These are phyloP conservation scores for Tricholoma saponaceum DNA, from an alignment of 768 basidiomycete genomes.

Conservation along the genomic window DNA sequence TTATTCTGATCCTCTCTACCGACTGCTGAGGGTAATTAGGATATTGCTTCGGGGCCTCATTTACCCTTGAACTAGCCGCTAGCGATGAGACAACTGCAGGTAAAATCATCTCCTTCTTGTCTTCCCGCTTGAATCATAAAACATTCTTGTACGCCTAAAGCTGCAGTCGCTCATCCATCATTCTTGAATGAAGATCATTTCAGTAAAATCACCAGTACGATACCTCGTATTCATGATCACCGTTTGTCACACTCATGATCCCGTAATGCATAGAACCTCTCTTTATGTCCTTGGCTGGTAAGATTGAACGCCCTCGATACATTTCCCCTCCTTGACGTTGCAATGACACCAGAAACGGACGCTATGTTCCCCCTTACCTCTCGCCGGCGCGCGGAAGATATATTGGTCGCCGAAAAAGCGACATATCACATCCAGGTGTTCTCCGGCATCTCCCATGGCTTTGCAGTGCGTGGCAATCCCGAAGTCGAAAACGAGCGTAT, in stretches of 20 bases:
- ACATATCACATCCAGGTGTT: constrained; percentile 58
- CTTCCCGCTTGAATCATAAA: too few relatives aligned
- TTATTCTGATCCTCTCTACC: too few relatives aligned
- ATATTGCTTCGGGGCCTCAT: constrained; percentile 58
- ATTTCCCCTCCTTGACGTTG: background rate
- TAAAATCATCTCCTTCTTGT: constrained; percentile 15
- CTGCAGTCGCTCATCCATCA: constrained; percentile 55
- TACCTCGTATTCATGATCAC: background rate
- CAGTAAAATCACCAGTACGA: constrained; percentile 42
- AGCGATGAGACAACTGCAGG: constrained; percentile 46
- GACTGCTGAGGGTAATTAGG: background rate
- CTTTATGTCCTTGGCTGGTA: constrained; percentile 53
- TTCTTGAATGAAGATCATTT: constrained; percentile 45
- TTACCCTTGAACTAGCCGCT: constrained; percentile 40
- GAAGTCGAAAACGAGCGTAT: constrained; percentile 35
- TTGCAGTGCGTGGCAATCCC: constrained; percentile 43
- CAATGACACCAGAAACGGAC: background rate
- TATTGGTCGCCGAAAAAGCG: constrained; percentile 45
- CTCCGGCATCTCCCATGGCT: constrained; percentile 45
- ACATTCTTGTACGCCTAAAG: constrained; percentile 21
- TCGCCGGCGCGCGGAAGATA: constrained; percentile 53
- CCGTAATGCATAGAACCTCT: constrained; percentile 54
- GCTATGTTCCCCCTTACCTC: constrained; percentile 31
- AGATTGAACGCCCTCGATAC: background rate
- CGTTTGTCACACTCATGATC: too few relatives aligned